These are phyloP conservation scores for Cladophialophora immunda DNA, from an alignment of 2,329 filamentous ascomycete species.

Conservation along the genomic window DNA sequence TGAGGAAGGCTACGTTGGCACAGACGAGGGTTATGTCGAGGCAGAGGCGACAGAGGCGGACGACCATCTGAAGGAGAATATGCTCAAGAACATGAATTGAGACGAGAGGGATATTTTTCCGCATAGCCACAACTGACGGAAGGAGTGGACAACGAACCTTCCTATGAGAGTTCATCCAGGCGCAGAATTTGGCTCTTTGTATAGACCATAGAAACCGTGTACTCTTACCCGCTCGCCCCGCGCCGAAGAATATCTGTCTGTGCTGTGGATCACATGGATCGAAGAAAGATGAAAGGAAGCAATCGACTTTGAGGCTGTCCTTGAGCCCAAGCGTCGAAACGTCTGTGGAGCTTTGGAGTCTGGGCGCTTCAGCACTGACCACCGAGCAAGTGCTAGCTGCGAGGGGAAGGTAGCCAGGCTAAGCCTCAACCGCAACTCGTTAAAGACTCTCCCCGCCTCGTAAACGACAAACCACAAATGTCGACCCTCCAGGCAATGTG, in stretches of 20 bases:
- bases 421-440: too few relatives aligned
- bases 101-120: background rate
- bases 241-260: background rate
- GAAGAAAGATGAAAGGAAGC: too few relatives aligned
- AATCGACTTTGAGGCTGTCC: too few relatives aligned
- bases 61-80: constrained; percentile 26
- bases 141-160: background rate
- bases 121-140: too few relatives aligned
- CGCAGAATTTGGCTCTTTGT: background rate
- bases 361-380: too few relatives aligned
- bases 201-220: background rate
- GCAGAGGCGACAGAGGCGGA: constrained; percentile 33
- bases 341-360: too few relatives aligned
- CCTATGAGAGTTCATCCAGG: background rate
- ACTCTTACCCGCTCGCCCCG: background rate
- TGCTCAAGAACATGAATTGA: constrained; percentile 14
- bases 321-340: too few relatives aligned
- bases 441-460: too few relatives aligned
- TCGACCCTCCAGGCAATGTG: too few relatives aligned
- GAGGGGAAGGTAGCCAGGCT: too few relatives aligned
- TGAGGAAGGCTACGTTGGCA: constrained; percentile 37
- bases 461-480: too few relatives aligned
- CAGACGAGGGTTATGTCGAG: constrained; percentile 38
- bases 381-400: too few relatives aligned
- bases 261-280: background rate